phyloP scores from a whole-genome alignment of 257 asterid genomes.

The Jacaranda copaia region DNA sequence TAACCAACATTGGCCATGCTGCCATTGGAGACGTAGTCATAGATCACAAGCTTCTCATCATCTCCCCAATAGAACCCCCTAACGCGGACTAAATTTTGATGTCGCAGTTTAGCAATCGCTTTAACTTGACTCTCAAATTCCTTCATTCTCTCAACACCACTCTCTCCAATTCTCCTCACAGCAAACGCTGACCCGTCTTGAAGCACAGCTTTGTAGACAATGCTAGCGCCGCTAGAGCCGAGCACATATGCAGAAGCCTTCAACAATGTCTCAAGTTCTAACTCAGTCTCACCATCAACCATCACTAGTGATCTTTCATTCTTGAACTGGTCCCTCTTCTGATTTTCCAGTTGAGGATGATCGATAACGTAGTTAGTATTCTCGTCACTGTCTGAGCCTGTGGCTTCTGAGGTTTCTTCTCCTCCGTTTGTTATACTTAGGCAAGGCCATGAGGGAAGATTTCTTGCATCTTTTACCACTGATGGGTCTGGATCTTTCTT shows the following conservation, averaged over 20 bases:
- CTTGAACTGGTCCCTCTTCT: constrained; percentile 31
- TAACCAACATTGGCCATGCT: constrained; percentile 83
- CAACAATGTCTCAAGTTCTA: constrained; percentile 70
- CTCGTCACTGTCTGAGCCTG: constrained; percentile 65
- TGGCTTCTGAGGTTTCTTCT: constrained; percentile 66
- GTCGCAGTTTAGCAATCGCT: constrained; percentile 74
- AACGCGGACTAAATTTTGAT: constrained; percentile 70
- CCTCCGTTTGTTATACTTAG: constrained; percentile 54
- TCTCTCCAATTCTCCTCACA: constrained; percentile 87
- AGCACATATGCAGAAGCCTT: constrained; percentile 90
- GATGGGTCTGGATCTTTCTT: constrained; percentile 47
- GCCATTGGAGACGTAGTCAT: constrained; percentile 84
- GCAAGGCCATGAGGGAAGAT: constrained; percentile 61
- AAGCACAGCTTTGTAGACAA: constrained; percentile 89
- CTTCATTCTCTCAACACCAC: constrained; percentile 57
- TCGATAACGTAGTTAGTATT: constrained; percentile 12
- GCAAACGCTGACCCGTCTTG: constrained; percentile 79
- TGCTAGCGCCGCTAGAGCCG: constrained; percentile 74
- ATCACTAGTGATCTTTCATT: constrained; percentile 61
- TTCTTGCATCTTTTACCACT: constrained; percentile 42
- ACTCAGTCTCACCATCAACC: constrained; percentile 80
- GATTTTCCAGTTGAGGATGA: constrained; percentile 28
- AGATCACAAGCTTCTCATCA: constrained; percentile 85
- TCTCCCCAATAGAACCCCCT: constrained; percentile 93
- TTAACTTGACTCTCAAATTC: constrained; percentile 72